Evolutionary conservation across 2,329 filamentous ascomycete genomes (phyloP).

Genomic region (Monilinia fructigena): DNA sequence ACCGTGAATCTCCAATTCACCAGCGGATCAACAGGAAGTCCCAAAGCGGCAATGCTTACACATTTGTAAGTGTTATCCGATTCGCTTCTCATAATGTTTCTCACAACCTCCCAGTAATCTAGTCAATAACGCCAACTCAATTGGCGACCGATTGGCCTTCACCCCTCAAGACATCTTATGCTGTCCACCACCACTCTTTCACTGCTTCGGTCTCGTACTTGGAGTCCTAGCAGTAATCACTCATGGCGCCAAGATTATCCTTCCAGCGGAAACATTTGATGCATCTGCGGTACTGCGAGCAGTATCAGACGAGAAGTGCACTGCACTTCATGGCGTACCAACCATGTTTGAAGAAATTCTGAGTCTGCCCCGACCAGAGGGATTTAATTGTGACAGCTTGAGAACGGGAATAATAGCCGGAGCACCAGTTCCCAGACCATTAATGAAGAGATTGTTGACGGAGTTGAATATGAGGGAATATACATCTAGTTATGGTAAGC

Average conservation of each 20-base stretch:
- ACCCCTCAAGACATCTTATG: constrained; percentile 67
- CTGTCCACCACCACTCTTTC: constrained; percentile 75
- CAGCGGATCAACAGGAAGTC: constrained; percentile 69
- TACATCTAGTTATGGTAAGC: constrained; percentile 45
- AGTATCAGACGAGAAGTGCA: constrained; percentile 66
- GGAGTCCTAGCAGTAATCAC: constrained; percentile 43
- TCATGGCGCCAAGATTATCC: constrained; percentile 68
- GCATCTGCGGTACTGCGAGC: constrained; percentile 63
- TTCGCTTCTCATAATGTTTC: neutral
- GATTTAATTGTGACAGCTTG: constrained; percentile 48
- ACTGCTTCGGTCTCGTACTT: constrained; percentile 79
- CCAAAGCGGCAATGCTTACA: constrained; percentile 74
- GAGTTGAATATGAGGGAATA: constrained; percentile 71
- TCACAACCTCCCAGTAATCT: constrained; percentile 29
- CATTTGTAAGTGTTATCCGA: constrained; percentile 35
- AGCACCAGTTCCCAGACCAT: constrained; percentile 69
- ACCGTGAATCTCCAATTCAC: constrained; percentile 76
- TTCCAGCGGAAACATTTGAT: constrained; percentile 73
- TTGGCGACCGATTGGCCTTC: constrained; percentile 49
- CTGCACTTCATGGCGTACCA: constrained; percentile 76
- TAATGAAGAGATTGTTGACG: constrained; percentile 71
- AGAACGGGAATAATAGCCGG: constrained; percentile 79
- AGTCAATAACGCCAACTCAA: constrained; percentile 34
- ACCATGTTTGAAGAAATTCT: constrained; percentile 57
- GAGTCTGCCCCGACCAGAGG: constrained; percentile 24